These are phyloP conservation scores for Alternaria alternata DNA, from an alignment of 2,329 filamentous ascomycete genomes.

Conservation along the genomic window DNA sequence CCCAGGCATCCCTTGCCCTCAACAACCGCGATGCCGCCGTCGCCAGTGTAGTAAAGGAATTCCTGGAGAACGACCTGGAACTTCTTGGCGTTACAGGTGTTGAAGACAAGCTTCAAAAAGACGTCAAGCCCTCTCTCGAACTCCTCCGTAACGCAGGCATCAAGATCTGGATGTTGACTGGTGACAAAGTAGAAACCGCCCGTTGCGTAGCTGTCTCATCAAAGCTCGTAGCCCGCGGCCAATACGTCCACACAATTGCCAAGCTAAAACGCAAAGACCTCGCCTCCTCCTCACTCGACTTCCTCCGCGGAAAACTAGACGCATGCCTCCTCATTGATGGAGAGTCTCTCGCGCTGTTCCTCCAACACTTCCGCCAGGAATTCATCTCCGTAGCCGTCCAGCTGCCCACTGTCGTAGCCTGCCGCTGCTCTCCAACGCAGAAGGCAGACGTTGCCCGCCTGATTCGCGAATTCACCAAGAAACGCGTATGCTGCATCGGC, in stretches of 20 bases:
- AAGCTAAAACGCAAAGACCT: conserved; percentile 84
- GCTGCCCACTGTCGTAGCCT: conserved; percentile 91
- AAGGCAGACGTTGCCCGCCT: conserved; percentile 93
- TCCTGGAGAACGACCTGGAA: conserved; percentile 88
- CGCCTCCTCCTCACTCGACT: conserved; percentile 87
- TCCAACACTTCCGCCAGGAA: conserved; percentile 80
- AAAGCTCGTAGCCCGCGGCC: conserved; percentile 89
- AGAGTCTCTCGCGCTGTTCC: conserved; percentile 83
- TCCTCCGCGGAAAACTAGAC: conserved; percentile 82
- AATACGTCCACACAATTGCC: conserved; percentile 93
- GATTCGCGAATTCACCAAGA: conserved; percentile 90
- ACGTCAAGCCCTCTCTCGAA: conserved; percentile 95
- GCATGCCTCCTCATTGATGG: conserved; percentile 95
- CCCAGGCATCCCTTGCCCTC: conserved; percentile 81
- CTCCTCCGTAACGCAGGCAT: conserved; percentile 95
- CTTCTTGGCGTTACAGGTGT: conserved; percentile 97
- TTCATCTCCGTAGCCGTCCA: conserved; percentile 90
- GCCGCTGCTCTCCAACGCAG: conserved; percentile 94
- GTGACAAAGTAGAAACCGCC: conserved; percentile 97
- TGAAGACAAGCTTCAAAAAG: conserved; percentile 93
- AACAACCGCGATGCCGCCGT: conserved; percentile 82
- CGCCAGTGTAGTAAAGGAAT: conserved; percentile 78
- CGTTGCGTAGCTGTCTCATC: conserved; percentile 95
- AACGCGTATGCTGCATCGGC: conserved; percentile 95
- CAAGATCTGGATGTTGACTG: conserved; percentile 99